Percentiles rank a stretch among this genome's conserved stretches.
phyloP scores from a whole-genome alignment of 345 rosid species.

The Viola odorata region DNA sequence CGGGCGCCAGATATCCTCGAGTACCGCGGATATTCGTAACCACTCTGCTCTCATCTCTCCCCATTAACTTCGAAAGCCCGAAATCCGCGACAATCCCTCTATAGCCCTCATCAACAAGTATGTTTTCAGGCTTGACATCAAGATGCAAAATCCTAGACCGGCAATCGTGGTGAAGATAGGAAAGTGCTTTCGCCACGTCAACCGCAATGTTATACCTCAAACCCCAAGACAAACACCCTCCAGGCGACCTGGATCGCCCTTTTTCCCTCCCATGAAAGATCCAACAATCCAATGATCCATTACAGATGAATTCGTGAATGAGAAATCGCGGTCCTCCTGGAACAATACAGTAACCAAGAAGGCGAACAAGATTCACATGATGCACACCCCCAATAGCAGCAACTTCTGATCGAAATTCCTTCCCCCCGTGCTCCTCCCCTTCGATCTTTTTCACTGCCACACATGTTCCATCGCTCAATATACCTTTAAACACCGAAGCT shows the following conservation, averaged over 20 bases:
- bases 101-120: conserved; percentile 19
- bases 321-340: conserved; percentile 16
- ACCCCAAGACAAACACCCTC: conserved; percentile 57
- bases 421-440: conserved; percentile 21
- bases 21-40: conserved; percentile 25
- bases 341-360: conserved; percentile 21
- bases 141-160: conserved; percentile 24
- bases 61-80: conserved; percentile 21
- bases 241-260: conserved; percentile 7
- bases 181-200: conserved; percentile 29
- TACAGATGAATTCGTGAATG: conserved; percentile 17
- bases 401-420: conserved; percentile 23
- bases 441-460: conserved; percentile 23
- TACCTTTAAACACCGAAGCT: conserved; percentile 26
- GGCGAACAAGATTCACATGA: conserved; percentile 19
- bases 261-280: conserved; percentile 15
- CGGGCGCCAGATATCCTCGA: conserved; percentile 24
- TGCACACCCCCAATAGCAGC: conserved; percentile 29
- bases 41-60: conserved; percentile 20
- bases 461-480: conserved; percentile 18
- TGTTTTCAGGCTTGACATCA: conserved; percentile 27
- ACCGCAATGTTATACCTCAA: conserved; percentile 20
- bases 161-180: conserved; percentile 26
- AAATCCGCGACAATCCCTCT: conserved; percentile 24
- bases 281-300: conserved; percentile 27